phyloP scores from a whole-genome alignment of 2,329 filamentous ascomycete genomes.

The Aspergillus melleus region DNA sequence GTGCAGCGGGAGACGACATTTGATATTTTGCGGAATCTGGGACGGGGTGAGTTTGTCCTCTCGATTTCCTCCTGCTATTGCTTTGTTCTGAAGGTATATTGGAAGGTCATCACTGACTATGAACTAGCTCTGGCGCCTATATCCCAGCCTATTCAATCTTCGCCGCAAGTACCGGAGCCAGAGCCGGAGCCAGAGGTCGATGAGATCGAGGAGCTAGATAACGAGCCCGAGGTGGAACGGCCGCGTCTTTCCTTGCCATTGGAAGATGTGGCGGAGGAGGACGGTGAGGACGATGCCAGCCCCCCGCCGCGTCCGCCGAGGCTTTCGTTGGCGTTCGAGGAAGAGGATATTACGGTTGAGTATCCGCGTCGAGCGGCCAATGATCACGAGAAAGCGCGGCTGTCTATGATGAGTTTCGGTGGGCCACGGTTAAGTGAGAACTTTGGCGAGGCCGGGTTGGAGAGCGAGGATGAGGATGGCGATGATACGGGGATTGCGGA shows the following conservation, averaged over 20 bases:
- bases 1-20: constrained; percentile 56
- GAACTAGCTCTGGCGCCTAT: constrained; percentile 50
- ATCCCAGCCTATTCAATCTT: constrained; percentile 49
- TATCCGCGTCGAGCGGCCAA: constrained; percentile 43
- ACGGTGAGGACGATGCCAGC: constrained; percentile 40
- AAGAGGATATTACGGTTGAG: constrained; percentile 48
- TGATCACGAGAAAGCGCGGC: constrained; percentile 36
- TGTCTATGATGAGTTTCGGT: constrained; percentile 47
- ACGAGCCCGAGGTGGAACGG: constrained; percentile 47
- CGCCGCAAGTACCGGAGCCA: constrained; percentile 39
- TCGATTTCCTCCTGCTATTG: background rate
- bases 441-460: constrained; percentile 50
- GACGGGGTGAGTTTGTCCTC: constrained; percentile 44
- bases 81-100: background rate
- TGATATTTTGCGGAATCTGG: constrained; percentile 54
- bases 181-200: constrained; percentile 25
- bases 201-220: constrained; percentile 49
- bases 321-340: constrained; percentile 45
- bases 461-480: constrained; percentile 41
- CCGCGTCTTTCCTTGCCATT: constrained; percentile 48
- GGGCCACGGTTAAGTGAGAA: constrained; percentile 50
- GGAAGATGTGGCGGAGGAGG: constrained; percentile 44
- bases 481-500: constrained; percentile 40
- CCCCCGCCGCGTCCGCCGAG: constrained; percentile 39
- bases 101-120: background rate